Conservation (phyloP, 257 asterid species). For the Solanum pennellii region DNA sequence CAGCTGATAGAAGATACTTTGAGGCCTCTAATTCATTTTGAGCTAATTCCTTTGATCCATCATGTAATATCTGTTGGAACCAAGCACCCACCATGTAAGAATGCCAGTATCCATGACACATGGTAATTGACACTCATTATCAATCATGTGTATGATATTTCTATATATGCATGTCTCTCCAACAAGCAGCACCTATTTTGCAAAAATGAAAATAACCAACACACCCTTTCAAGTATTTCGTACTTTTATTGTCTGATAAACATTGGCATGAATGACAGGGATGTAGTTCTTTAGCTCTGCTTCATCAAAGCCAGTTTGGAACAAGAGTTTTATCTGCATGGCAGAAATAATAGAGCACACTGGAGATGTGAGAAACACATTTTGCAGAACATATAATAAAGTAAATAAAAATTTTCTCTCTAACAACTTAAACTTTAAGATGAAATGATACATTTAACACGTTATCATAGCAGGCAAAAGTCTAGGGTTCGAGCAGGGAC, state of each 20-base stretch:
- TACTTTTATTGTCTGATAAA: constrained; percentile 99
- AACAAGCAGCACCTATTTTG: constrained; percentile 19
- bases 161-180: constrained; percentile 10
- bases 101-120: neutral
- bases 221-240: constrained; percentile 73
- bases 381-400: neutral
- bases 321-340: constrained; percentile 88
- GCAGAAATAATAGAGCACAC: constrained; percentile 3
- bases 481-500: neutral
- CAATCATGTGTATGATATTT: neutral
- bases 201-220: constrained; percentile 60
- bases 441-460: neutral
- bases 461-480: neutral
- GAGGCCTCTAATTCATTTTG: constrained; percentile 51
- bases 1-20: constrained; percentile 53
- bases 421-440: neutral
- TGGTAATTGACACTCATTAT: neutral
- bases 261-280: constrained; percentile 97
- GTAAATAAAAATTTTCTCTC: neutral
- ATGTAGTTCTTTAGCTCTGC: constrained; percentile 81
- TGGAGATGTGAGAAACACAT: neutral
- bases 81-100: neutral
- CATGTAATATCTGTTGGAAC: constrained; percentile 55
- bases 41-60: constrained; percentile 86
- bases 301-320: constrained; percentile 96